Evolutionary conservation across 169 alveolate species (phyloP).

Genomic region (Eimeria falciformis): DNA sequence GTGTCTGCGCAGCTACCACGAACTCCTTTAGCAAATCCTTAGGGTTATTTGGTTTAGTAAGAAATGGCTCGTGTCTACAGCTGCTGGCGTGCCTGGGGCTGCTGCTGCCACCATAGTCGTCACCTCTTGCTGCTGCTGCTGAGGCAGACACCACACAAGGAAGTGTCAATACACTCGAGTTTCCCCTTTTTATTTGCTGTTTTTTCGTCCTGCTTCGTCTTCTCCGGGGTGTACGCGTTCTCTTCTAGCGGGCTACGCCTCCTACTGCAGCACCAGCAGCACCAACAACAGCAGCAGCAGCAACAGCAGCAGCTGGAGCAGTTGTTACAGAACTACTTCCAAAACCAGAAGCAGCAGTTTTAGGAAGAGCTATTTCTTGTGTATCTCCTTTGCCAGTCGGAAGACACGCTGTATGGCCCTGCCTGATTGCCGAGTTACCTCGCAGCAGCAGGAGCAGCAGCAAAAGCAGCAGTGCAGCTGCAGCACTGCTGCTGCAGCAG

Average conservation of each 20-base stretch:
- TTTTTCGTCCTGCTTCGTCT: too few species aligned
- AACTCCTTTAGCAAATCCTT: background rate
- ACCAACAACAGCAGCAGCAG: background rate
- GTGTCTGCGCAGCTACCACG: background rate
- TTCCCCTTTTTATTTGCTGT: too few species aligned
- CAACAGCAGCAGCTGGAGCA: background rate
- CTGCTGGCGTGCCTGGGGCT: too few species aligned
- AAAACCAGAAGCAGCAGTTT: background rate
- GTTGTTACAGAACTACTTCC: background rate
- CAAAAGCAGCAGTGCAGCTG: constrained; percentile 22
- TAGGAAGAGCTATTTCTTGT: background rate
- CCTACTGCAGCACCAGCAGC: background rate
- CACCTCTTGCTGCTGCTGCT: background rate
- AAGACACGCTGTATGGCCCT: too few species aligned
- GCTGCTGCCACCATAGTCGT: too few species aligned
- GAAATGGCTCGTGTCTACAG: too few species aligned
- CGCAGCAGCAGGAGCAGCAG: background rate
- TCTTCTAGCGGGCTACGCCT: too few species aligned
- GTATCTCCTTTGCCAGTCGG: background rate
- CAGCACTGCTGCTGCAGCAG: constrained; percentile 2
- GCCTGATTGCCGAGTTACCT: background rate
- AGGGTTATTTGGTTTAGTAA: background rate
- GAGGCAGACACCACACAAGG: too few species aligned
- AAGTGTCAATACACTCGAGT: too few species aligned
- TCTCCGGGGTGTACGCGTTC: too few species aligned